phyloP scores from a whole-genome alignment of 1,139 yeast species.

The Yamadazyma taylorii region DNA sequence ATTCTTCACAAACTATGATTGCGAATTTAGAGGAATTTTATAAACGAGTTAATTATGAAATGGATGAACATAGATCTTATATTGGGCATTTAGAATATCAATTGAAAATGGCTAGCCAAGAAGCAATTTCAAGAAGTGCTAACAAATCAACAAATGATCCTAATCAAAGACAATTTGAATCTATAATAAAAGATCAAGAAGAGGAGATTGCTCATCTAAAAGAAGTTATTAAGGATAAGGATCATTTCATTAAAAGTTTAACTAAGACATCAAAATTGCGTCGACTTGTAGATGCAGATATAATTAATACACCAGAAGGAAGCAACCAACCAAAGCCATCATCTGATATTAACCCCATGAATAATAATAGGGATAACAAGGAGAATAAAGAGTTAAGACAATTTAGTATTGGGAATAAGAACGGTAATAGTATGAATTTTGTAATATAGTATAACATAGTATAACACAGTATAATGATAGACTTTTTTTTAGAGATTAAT shows the following conservation, averaged over 20 bases:
- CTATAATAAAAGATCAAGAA: constrained; percentile 54
- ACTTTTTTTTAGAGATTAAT: background rate
- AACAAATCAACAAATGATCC: constrained; percentile 11
- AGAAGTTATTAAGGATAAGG: constrained; percentile 65
- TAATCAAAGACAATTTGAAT: constrained; percentile 15
- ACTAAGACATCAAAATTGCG: constrained; percentile 58
- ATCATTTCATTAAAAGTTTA: constrained; percentile 74
- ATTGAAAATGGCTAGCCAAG: constrained; percentile 34
- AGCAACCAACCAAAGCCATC: constrained; percentile 1
- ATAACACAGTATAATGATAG: too few relatives aligned
- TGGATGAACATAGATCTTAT: constrained; percentile 65
- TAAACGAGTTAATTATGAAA: constrained; percentile 45
- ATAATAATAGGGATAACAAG: constrained; percentile 11
- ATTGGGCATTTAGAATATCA: constrained; percentile 62
- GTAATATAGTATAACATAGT: constrained; percentile 12
- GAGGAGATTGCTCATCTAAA: constrained; percentile 69
- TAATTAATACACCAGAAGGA: constrained; percentile 16
- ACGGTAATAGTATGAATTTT: constrained; percentile 15
- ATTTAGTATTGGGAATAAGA: constrained; percentile 14
- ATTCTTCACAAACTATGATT: constrained; percentile 37
- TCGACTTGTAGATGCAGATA: constrained; percentile 41
- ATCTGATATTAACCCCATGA: too few relatives aligned
- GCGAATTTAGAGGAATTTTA: constrained; percentile 49
- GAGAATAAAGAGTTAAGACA: constrained; percentile 10
- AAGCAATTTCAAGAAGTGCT: constrained; percentile 9